These are phyloP conservation scores for Albatrellus ellisii DNA, from an alignment of 768 basidiomycete genomes.

Conservation along the genomic window DNA sequence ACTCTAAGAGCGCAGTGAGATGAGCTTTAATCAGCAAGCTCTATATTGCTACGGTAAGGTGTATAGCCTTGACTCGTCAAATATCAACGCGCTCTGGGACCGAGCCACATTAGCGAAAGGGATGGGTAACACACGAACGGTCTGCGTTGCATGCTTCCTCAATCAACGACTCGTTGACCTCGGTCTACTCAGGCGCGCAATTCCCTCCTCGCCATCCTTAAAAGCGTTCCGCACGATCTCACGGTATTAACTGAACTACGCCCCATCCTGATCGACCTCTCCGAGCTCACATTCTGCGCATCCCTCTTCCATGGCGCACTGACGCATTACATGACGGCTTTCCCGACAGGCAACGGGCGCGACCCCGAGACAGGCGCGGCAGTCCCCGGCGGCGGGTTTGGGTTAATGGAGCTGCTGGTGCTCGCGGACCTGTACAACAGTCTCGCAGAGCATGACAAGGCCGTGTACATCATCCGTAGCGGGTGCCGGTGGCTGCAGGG, in stretches of 20 bases:
- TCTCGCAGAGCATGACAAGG: constrained; percentile 51
- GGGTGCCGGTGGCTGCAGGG: constrained; percentile 93
- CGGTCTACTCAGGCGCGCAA: constrained; percentile 38
- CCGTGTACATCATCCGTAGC: constrained; percentile 51
- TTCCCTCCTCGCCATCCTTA: constrained; percentile 59
- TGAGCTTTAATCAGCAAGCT: constrained; percentile 73
- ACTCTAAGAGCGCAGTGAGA: constrained; percentile 28
- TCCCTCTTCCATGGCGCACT: constrained; percentile 63
- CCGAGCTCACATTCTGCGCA: constrained; percentile 52
- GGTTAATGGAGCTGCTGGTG: constrained; percentile 59
- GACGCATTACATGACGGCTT: constrained; percentile 42
- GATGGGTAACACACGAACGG: constrained; percentile 55
- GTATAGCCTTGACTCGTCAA: constrained; percentile 62
- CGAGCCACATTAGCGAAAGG: constrained; percentile 72
- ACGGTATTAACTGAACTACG: constrained; percentile 69
- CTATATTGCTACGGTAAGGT: constrained; percentile 87
- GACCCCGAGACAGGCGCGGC: constrained; percentile 15
- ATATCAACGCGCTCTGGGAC: constrained; percentile 84
- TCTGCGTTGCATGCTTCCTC: constrained; percentile 21
- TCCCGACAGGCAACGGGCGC: constrained; percentile 36
- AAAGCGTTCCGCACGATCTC: constrained; percentile 67
- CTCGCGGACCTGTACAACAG: constrained; percentile 78
- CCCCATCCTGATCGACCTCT: constrained; percentile 60
- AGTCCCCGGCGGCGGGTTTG: constrained; percentile 29
- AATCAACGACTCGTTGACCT: not conserved